Percentiles rank a stretch among this genome's conserved stretches.
These are phyloP conservation scores for Fusarium praegraminearum DNA, from an alignment of 2,329 filamentous ascomycete genomes.

Conservation along the genomic window DNA sequence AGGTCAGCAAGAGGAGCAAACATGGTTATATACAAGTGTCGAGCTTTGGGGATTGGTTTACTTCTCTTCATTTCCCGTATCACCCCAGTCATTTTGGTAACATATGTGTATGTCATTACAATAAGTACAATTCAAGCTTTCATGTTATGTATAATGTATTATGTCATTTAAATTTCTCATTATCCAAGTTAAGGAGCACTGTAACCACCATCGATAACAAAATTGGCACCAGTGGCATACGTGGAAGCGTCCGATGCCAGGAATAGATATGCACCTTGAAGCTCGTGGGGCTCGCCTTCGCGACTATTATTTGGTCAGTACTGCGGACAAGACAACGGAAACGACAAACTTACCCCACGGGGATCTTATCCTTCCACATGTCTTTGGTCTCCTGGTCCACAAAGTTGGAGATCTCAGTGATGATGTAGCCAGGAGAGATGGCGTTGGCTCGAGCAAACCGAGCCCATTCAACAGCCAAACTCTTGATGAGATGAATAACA, in stretches of 20 bases:
- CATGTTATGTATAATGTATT: no score
- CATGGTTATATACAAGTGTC: not conserved
- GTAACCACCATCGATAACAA: conserved; percentile 50
- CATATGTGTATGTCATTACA: not conserved
- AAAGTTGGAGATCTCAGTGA: conserved; percentile 48
- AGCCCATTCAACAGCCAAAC: conserved; percentile 67
- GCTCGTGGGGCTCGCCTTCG: conserved; percentile 46
- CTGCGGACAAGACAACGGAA: not conserved
- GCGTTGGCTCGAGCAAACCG: conserved; percentile 69
- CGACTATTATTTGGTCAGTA: conserved; percentile 38
- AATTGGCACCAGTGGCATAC: conserved; percentile 51
- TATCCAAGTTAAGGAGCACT: conserved; percentile 39
- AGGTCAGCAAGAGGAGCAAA: not conserved
- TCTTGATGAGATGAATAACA: conserved; percentile 67
- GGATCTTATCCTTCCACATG: conserved; percentile 47
- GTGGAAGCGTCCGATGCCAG: conserved; percentile 51
- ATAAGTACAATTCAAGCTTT: not conserved
- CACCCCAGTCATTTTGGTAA: conserved; percentile 4
- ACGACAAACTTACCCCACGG: conserved; percentile 38
- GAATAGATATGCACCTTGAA: conserved; percentile 45
- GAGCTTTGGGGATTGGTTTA: not conserved
- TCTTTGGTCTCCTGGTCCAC: conserved; percentile 45
- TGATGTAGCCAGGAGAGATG: conserved; percentile 56
- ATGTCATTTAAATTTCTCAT: not conserved
- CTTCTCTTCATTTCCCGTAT: conserved; percentile 2